A percentile compares a stretch with the other conserved stretches of the same genome.
phyloP scores from a whole-genome alignment of 2,329 filamentous ascomycete genomes.

The Anthostomella pinea region DNA sequence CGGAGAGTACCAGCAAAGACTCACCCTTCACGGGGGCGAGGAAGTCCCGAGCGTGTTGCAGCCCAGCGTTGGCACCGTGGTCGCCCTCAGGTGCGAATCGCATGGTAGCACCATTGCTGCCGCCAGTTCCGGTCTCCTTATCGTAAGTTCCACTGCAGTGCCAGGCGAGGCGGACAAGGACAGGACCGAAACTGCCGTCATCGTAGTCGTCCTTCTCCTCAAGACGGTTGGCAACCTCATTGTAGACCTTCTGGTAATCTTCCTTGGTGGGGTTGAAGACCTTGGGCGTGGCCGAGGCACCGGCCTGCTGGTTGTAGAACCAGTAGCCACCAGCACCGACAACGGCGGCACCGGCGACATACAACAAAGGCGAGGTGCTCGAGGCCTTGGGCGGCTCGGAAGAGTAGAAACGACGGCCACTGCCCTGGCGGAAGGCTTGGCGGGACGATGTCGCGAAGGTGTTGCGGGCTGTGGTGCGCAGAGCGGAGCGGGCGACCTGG shows the following conservation, averaged over 20 bases:
- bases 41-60: conserved; percentile 85
- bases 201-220: conserved; percentile 94
- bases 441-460: conserved; percentile 59
- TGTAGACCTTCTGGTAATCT: conserved; percentile 95
- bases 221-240: conserved; percentile 74
- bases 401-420: conserved; percentile 76
- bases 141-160: conserved; percentile 93
- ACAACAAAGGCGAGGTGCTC: conserved; percentile 48
- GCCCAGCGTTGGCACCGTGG: conserved; percentile 91
- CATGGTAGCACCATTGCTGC: conserved; percentile 97
- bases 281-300: conserved; percentile 49
- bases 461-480: conserved; percentile 57
- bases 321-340: conserved; percentile 64
- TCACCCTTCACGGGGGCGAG: conserved; percentile 84
- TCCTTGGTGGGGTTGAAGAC: conserved; percentile 72
- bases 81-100: conserved; percentile 84
- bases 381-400: conserved; percentile 59
- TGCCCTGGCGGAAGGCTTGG: conserved; percentile 69
- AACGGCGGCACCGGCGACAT: conserved; percentile 56
- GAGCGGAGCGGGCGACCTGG: conserved; percentile 55
- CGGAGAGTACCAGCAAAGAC: conserved; percentile 24
- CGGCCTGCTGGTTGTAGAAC: conserved; percentile 58
- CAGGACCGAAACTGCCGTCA: conserved; percentile 92
- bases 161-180: conserved; percentile 88
- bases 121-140: conserved; percentile 81